These are phyloP conservation scores for Vaccinium corymbosum DNA, from an alignment of 148 eudicot genomes.

Conservation along the genomic window DNA sequence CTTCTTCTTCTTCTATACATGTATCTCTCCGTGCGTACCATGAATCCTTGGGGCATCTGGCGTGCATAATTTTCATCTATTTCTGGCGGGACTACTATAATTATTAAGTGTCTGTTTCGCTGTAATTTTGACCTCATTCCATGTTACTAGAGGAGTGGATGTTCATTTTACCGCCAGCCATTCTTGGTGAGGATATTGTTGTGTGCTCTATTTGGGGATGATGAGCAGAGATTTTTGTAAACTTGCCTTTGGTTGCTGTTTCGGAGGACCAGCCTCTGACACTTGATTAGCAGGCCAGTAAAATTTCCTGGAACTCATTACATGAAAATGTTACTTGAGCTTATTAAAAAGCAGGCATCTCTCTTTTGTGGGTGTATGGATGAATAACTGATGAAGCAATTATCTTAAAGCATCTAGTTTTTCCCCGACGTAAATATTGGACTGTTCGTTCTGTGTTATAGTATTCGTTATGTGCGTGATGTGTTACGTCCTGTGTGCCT, in stretches of 20 bases:
- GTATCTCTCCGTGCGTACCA: neutral
- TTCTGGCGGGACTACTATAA: neutral
- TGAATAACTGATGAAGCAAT: neutral
- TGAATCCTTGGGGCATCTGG: neutral
- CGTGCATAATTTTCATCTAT: neutral
- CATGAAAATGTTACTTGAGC: neutral
- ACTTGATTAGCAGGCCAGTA: neutral
- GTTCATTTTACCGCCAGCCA: neutral
- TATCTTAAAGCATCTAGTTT: neutral
- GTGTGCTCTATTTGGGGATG: neutral
- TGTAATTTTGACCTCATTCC: neutral
- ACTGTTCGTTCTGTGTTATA: neutral
- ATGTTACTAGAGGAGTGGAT: neutral
- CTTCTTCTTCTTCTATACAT: neutral
- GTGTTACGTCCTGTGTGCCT: neutral
- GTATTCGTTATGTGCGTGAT: neutral
- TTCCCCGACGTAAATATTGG: neutral
- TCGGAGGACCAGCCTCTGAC: neutral
- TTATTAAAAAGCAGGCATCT: neutral
- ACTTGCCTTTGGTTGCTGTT: neutral
- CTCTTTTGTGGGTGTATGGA: neutral
- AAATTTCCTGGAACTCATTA: neutral
- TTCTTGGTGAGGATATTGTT: neutral
- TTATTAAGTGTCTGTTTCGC: neutral
- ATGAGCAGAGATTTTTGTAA: neutral